These are phyloP conservation scores for Beauveria varroae DNA, from an alignment of 2,329 filamentous ascomycete genomes.

Conservation along the genomic window DNA sequence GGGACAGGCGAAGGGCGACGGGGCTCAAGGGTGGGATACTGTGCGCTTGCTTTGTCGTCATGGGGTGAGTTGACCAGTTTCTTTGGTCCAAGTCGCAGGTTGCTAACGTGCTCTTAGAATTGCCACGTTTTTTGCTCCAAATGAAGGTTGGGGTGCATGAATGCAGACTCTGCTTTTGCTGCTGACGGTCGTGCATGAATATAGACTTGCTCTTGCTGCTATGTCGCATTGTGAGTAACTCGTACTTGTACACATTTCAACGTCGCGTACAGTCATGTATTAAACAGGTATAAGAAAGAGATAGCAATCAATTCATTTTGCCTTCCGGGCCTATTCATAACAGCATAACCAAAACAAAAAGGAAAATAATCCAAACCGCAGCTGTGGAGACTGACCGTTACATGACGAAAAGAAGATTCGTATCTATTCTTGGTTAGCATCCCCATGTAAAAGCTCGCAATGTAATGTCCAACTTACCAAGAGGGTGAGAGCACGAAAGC, in stretches of 20 bases:
- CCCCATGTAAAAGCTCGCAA: not conserved
- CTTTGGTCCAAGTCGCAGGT: no score
- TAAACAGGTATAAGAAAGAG: not conserved
- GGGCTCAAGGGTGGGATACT: slow-evolving; percentile 47
- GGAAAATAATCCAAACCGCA: not conserved
- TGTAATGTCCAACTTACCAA: slow-evolving; percentile 57
- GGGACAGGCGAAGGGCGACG: slow-evolving; percentile 49
- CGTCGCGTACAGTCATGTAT: not conserved
- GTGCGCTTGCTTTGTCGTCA: slow-evolving; percentile 47
- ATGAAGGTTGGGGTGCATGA: not conserved
- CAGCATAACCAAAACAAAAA: not conserved
- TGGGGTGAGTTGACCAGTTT: slow-evolving; percentile 24
- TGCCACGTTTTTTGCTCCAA: not conserved
- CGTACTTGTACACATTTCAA: not conserved
- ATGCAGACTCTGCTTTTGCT: not conserved
- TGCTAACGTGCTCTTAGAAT: not conserved
- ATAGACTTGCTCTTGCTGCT: not conserved
- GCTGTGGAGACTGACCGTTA: slow-evolving; percentile 21
- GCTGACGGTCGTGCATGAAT: no score
- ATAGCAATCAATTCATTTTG: not conserved
- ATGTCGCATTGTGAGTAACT: not conserved
- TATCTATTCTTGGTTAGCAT: slow-evolving; percentile 38
- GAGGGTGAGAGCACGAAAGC: slow-evolving; percentile 88
- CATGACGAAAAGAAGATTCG: slow-evolving; percentile 61
- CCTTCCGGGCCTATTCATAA: not conserved